Evolutionary conservation across 495 filamentous ascomycete species (phyloP), one percentile per base, ranked within the genome.

Genomic region (Lophiostoma macrostomum): DNA sequence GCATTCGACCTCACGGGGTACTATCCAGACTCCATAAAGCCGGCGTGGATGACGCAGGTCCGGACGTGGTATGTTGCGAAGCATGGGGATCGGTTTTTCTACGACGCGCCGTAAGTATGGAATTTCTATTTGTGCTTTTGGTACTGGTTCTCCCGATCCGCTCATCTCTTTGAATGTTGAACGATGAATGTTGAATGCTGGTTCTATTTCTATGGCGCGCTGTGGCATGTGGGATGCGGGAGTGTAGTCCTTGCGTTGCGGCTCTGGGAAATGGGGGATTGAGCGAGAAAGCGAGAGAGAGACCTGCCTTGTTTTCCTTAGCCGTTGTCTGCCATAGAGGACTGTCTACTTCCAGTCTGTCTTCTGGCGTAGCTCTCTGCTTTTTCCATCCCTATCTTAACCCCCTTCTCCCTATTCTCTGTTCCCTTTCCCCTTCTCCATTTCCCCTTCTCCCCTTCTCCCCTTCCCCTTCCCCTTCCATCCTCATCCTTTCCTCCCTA

Each of bases 31-130:
- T 69, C 68, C 38, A 61, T 87, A 12, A 74, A 73, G 50, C 72
- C 76, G 1, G 56, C 73, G 1, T 65, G 81, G 62, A 74, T 83
- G 43, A 56, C 63, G 30, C 32, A 64, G 0, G 32, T 88, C 28
- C 82, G 83, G 28, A 58, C 68, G 0, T 85, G 73, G 69, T 90
- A 91, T 71, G 75, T 87, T 54, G 51, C 66, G 12, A 85, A 75
- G 6, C 88, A 83, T 72, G 79, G 80, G 32, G 90, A 96, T 69
- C 86, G 82, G 22, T 87, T 90, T 72, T 86, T 90, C 65, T 74
- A 77, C 37, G 73, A 73, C 23, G 71, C 81, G 1, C 82, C 86
- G 63, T 64, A 63, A 44, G 63, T 53, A 14, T 39, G 5, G 22
- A 8, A 29, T 47, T 22, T 53, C 8, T 43, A 12, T 32, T 23